Conservation (phyloP, 2,329 filamentous ascomycete species). For the Grosmannia huntii region DNA sequence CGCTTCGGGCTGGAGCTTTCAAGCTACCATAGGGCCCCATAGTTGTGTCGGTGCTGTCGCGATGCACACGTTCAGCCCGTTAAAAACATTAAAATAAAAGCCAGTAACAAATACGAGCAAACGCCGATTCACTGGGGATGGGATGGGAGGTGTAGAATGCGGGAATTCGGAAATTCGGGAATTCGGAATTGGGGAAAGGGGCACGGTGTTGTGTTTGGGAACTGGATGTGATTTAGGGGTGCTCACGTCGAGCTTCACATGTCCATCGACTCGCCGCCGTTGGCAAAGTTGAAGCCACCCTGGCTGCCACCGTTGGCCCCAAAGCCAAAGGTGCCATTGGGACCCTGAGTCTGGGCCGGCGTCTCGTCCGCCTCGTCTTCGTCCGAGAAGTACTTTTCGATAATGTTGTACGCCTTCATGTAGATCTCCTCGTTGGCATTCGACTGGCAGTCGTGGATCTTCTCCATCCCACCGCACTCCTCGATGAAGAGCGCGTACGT, state of each 20-base stretch:
- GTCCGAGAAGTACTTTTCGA: conserved; percentile 99
- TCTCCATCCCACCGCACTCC: conserved; percentile 98
- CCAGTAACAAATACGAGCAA: conserved; percentile 17
- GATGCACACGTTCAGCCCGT: conserved; percentile 12
- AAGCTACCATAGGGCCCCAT: conserved; percentile 47
- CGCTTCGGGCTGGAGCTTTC: conserved; percentile 47
- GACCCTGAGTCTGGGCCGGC: conserved; percentile 56
- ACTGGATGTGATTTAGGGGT: neutral
- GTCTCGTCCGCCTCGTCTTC: conserved; percentile 85
- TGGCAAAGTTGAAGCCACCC: conserved; percentile 90
- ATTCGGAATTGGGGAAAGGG: neutral
- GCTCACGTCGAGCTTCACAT: conserved; percentile 33
- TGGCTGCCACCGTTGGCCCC: conserved; percentile 50
- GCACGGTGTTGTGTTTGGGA: neutral
- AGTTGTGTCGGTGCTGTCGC: conserved; percentile 13
- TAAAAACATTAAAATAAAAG: conserved; percentile 9
- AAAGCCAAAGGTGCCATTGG: conserved; percentile 69
- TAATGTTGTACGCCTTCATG: conserved; percentile 99
- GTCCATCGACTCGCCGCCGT: conserved; percentile 51
- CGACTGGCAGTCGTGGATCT: conserved; percentile 99
- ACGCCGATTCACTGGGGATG: conserved; percentile 17
- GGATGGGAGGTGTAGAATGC: neutral
- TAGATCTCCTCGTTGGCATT: conserved; percentile 99
- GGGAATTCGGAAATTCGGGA: neutral
- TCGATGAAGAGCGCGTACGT: conserved; percentile 96